phyloP scores from a whole-genome alignment of 164 flowering plant genomes.

The Hamamelis virginiana region DNA sequence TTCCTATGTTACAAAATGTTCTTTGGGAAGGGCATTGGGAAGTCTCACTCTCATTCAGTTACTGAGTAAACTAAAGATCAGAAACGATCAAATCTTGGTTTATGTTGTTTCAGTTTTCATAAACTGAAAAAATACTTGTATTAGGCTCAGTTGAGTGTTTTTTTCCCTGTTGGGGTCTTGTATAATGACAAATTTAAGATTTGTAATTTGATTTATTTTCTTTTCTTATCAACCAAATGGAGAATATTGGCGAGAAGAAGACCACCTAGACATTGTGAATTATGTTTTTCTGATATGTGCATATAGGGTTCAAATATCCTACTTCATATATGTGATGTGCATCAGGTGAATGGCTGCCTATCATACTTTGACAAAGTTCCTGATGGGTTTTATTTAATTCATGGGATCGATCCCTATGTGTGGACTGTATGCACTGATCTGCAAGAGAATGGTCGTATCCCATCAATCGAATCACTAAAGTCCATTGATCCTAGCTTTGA shows the following conservation, averaged over 20 bases:
- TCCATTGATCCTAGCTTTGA: slow-evolving; percentile 50
- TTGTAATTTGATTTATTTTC: background rate
- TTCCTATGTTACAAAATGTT: no score
- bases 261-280: no score
- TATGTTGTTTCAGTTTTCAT: background rate
- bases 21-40: background rate
- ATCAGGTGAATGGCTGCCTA: slow-evolving; percentile 88
- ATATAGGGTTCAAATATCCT: background rate
- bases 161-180: background rate
- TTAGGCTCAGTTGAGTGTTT: background rate
- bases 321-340: slow-evolving; percentile 15
- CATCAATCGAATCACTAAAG: slow-evolving; percentile 78
- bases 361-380: slow-evolving; percentile 87
- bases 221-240: background rate
- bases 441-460: slow-evolving; percentile 84
- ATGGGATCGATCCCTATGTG: slow-evolving; percentile 90
- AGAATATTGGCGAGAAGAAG: background rate
- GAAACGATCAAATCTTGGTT: background rate
- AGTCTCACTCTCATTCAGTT: background rate
- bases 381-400: slow-evolving; percentile 85
- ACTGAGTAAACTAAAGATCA: no score
- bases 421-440: slow-evolving; percentile 86
- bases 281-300: background rate
- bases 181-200: background rate
- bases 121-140: background rate